Evolutionary conservation across 2,329 filamentous ascomycete genomes (phyloP).

Genomic region (Sporothrix dimorphospora): DNA sequence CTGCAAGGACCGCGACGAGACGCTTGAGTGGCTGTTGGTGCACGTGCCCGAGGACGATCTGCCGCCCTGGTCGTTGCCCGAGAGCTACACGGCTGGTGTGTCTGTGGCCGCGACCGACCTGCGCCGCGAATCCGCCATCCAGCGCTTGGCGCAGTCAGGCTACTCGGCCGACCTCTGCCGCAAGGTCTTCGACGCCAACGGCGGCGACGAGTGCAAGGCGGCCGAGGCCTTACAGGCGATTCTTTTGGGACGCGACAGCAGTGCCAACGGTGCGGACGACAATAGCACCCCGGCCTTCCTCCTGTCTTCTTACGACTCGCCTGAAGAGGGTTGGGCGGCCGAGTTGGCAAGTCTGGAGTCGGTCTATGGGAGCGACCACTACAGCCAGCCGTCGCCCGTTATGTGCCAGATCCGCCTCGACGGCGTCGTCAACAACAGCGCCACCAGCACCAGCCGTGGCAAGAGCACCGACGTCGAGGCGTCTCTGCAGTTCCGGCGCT

Average conservation of each 20-base stretch:
- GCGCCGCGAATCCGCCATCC: slow-evolving; percentile 78
- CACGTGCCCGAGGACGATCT: slow-evolving; percentile 97
- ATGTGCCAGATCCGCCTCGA: slow-evolving; percentile 72
- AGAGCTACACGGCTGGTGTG: slow-evolving; percentile 88
- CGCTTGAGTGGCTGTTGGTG: slow-evolving; percentile 92
- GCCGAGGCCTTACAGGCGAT: slow-evolving; percentile 78
- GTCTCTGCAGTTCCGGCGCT: slow-evolving; percentile 68
- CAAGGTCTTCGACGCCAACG: slow-evolving; percentile 70
- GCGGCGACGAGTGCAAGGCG: slow-evolving; percentile 73
- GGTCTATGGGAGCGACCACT: slow-evolving; percentile 75
- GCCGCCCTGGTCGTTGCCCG: slow-evolving; percentile 88
- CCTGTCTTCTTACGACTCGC: slow-evolving; percentile 46
- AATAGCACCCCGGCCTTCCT: background rate
- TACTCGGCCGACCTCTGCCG: slow-evolving; percentile 85
- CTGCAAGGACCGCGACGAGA: slow-evolving; percentile 90
- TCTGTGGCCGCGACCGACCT: slow-evolving; percentile 82
- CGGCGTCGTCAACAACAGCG: slow-evolving; percentile 55
- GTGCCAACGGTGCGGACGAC: slow-evolving; percentile 34
- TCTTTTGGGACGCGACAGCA: slow-evolving; percentile 52
- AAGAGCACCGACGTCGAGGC: slow-evolving; percentile 44
- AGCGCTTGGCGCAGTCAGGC: slow-evolving; percentile 77
- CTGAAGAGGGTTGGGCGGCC: slow-evolving; percentile 76
- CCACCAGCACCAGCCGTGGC: slow-evolving; percentile 40
- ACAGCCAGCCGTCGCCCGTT: slow-evolving; percentile 60
- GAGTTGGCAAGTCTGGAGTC: slow-evolving; percentile 83